phyloP scores from a whole-genome alignment of 2,329 filamentous ascomycete genomes.

The Exophiala sp. region DNA sequence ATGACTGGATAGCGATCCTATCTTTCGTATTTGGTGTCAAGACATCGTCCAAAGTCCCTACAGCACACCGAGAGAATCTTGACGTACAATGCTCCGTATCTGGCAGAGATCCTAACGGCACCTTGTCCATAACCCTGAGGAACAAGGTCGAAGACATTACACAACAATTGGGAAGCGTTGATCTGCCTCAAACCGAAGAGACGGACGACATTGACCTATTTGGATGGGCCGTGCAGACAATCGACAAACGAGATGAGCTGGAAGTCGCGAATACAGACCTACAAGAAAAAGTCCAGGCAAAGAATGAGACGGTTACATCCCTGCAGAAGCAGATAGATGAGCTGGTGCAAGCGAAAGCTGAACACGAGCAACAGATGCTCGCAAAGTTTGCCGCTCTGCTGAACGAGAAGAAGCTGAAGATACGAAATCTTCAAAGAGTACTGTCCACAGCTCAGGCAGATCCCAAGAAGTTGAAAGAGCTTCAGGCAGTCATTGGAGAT shows the following conservation, averaged over 20 bases:
- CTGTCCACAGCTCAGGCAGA: slow-evolving; percentile 50
- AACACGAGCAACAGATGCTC: slow-evolving; percentile 57
- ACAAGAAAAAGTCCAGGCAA: slow-evolving; percentile 39
- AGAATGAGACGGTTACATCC: slow-evolving; percentile 50
- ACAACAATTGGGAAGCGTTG: slow-evolving; percentile 55
- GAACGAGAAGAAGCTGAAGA: slow-evolving; percentile 64
- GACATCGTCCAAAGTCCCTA: not conserved
- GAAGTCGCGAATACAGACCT: slow-evolving; percentile 41
- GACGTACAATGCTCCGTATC: slow-evolving; percentile 20
- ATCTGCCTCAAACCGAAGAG: slow-evolving; percentile 49
- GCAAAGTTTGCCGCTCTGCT: slow-evolving; percentile 56
- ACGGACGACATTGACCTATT: slow-evolving; percentile 55
- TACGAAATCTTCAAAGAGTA: slow-evolving; percentile 59
- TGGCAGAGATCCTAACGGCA: slow-evolving; percentile 29
- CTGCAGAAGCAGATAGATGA: slow-evolving; percentile 56
- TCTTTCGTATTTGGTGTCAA: slow-evolving; percentile 33
- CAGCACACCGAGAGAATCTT: slow-evolving; percentile 16
- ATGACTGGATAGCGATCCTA: slow-evolving; percentile 41
- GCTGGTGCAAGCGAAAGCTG: slow-evolving; percentile 54
- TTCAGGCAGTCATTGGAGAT: slow-evolving; percentile 29
- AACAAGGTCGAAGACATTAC: slow-evolving; percentile 50
- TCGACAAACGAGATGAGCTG: slow-evolving; percentile 42
- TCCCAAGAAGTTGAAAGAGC: slow-evolving; percentile 32
- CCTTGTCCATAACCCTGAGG: slow-evolving; percentile 40
- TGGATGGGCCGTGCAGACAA: slow-evolving; percentile 53